phyloP scores from a whole-genome alignment of 129 eudicot species.

The Heracleum sosnowskyi region DNA sequence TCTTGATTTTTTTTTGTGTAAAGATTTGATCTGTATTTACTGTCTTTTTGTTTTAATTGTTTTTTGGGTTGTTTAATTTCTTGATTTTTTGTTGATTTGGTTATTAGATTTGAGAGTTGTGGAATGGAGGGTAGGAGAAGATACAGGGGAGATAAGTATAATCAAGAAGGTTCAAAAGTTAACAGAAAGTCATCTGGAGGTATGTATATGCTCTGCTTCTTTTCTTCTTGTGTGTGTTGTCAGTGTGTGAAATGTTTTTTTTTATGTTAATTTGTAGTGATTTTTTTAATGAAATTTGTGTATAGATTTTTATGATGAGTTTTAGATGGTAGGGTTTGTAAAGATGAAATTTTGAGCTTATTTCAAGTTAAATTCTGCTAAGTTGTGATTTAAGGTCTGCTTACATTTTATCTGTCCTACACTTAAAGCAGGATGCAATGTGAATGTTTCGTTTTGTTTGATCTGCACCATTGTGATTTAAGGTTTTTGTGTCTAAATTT shows the following conservation, averaged over 20 bases:
- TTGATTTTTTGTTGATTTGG: constrained; percentile 5
- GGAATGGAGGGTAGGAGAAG: constrained; percentile 41
- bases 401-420: background rate
- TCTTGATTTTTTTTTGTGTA: background rate
- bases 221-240: background rate
- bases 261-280: background rate
- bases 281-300: background rate
- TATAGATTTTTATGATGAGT: background rate
- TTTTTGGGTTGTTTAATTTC: background rate
- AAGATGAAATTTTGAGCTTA: background rate
- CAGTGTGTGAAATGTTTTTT: background rate
- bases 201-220: constrained; percentile 12
- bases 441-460: background rate
- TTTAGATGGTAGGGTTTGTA: background rate
- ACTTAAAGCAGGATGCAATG: background rate
- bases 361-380: background rate
- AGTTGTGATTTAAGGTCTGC: background rate
- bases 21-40: background rate
- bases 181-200: constrained; percentile 47
- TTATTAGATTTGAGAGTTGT: constrained; percentile 17
- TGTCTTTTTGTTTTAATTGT: background rate
- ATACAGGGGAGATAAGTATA: constrained; percentile 20
- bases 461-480: background rate
- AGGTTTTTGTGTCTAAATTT: background rate
- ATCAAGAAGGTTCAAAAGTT: constrained; percentile 27